These are phyloP conservation scores for Kodamaea kakaduensis DNA, from an alignment of 805 yeast genomes.

Conservation along the genomic window DNA sequence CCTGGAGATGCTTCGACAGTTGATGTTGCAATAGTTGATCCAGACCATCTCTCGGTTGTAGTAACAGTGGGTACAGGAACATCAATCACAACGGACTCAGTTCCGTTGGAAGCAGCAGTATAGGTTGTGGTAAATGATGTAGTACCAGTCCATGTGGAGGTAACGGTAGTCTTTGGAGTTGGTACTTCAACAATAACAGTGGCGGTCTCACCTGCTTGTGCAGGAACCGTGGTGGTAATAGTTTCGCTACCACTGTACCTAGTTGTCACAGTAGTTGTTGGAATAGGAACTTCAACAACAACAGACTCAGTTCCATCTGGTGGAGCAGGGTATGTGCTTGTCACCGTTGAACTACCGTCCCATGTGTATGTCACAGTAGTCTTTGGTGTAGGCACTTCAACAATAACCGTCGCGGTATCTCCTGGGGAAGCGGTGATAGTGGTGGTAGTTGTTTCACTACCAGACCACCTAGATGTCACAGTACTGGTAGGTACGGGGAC, in stretches of 20 bases:
- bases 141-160: constrained; percentile 4
- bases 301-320: constrained; percentile 11
- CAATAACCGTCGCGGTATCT: constrained; percentile 9
- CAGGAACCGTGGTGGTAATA: constrained; percentile 7
- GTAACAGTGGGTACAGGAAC: constrained; percentile 15
- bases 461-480: constrained; percentile 10
- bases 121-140: constrained; percentile 12
- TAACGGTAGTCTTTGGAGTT: not conserved
- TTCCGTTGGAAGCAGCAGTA: constrained; percentile 10
- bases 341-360: constrained; percentile 6
- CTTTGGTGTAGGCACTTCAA: constrained; percentile 9
- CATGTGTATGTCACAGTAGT: constrained; percentile 9
- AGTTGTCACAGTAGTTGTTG: constrained; percentile 8
- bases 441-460: constrained; percentile 5
- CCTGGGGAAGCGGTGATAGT: constrained; percentile 5
- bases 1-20: constrained; percentile 5
- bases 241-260: constrained; percentile 9
- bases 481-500: constrained; percentile 11
- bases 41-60: constrained; percentile 8
- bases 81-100: constrained; percentile 12
- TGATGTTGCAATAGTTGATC: constrained; percentile 2
- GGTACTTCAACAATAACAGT: constrained; percentile 11
- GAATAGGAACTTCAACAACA: constrained; percentile 9
- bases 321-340: constrained; percentile 3
- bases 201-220: constrained; percentile 7